Evolutionary conservation across 2,329 filamentous ascomycete genomes (phyloP).

Genomic region (Fusarium transvaalense): DNA sequence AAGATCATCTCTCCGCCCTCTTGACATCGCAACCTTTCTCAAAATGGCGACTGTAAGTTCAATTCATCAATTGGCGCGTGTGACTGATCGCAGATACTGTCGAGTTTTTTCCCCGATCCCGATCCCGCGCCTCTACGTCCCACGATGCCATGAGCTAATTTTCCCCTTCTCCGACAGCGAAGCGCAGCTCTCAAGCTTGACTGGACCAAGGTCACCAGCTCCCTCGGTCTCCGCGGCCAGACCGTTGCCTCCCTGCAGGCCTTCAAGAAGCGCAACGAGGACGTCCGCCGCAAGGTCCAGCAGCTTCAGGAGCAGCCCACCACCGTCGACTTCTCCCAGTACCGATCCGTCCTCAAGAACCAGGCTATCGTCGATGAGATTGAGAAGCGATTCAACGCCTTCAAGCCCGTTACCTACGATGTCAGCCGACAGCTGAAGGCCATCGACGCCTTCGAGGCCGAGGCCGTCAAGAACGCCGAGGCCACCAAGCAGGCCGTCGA

Average conservation of each 20-base stretch:
- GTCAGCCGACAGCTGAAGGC: conserved; percentile 94
- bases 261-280: conserved; percentile 99
- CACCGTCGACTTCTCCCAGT: conserved; percentile 91
- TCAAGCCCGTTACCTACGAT: conserved; percentile 95
- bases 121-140: conserved; percentile 35
- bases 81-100: conserved; percentile 34
- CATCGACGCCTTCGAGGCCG: conserved; percentile 96
- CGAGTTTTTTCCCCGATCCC: conserved; percentile 25
- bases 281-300: conserved; percentile 93
- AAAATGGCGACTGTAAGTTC: conserved; percentile 78
- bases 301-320: conserved; percentile 85
- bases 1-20: conserved; percentile 65
- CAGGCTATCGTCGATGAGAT: conserved; percentile 94
- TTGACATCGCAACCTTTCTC: conserved; percentile 61
- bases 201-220: conserved; percentile 94
- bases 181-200: conserved; percentile 99
- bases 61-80: conserved; percentile 49
- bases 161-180: conserved; percentile 71
- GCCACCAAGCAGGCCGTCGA: conserved; percentile 97
- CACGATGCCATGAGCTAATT: conserved; percentile 66
- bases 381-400: conserved; percentile 91
- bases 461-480: conserved; percentile 97
- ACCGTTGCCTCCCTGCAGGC: conserved; percentile 90
- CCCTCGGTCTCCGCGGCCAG: conserved; percentile 95
- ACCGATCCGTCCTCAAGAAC: conserved; percentile 96